These are phyloP conservation scores for Stellera chamaejasme DNA, from an alignment of 345 rosid species.

Conservation along the genomic window DNA sequence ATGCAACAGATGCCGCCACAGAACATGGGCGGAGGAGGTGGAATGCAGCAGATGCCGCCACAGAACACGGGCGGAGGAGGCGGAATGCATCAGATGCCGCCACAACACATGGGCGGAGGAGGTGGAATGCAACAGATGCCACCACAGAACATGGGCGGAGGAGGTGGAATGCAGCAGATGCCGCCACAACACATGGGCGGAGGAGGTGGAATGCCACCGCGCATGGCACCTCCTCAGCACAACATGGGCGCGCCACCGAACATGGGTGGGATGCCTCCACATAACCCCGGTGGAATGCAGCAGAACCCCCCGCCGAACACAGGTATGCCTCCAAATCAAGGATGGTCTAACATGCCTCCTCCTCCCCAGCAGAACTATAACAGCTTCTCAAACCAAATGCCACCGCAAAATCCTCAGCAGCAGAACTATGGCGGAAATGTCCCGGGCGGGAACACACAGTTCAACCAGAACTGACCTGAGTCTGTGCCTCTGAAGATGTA, in stretches of 20 bases:
- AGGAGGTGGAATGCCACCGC: slow-evolving; percentile 16
- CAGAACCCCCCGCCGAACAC: slow-evolving; percentile 12
- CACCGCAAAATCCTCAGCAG: slow-evolving; percentile 12
- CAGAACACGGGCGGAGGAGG: slow-evolving; percentile 16
- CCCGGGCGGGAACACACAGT: slow-evolving; percentile 13
- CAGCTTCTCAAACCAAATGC: slow-evolving; percentile 17
- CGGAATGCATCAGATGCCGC: slow-evolving; percentile 10
- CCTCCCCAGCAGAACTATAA: slow-evolving; percentile 14
- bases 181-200: slow-evolving; percentile 16
- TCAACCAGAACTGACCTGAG: neutral
- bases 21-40: slow-evolving; percentile 7
- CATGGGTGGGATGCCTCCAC: slow-evolving; percentile 9
- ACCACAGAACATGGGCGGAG: slow-evolving; percentile 4
- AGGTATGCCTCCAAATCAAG: slow-evolving; percentile 9
- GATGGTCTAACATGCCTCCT: slow-evolving; percentile 21
- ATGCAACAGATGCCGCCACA: neutral
- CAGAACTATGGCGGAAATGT: slow-evolving; percentile 15
- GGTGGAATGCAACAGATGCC: too few relatives aligned
- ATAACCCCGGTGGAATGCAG: slow-evolving; percentile 21
- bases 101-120: slow-evolving; percentile 20
- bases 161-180: slow-evolving; percentile 16
- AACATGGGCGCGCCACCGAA: slow-evolving; percentile 23
- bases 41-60: slow-evolving; percentile 16
- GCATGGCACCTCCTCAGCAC: neutral
- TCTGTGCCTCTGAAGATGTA: neutral